A percentile compares a stretch with the other conserved stretches of the same genome.
Evolutionary conservation across 345 rosid genomes (phyloP).

Genomic region (Pelargonium nanum): DNA sequence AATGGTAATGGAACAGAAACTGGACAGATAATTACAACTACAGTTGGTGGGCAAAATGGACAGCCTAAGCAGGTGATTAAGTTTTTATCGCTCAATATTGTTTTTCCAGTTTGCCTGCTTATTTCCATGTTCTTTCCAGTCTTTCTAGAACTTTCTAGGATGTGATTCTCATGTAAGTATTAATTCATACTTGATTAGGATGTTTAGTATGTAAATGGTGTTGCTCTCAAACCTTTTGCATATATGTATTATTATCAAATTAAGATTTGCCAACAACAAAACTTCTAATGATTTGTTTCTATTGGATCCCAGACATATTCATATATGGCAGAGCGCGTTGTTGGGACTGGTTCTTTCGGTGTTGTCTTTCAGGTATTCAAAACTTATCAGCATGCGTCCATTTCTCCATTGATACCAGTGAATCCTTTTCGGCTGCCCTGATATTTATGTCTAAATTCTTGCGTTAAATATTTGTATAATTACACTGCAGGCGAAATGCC

Average conservation of each 20-base stretch:
- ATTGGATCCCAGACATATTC: conserved; percentile 48
- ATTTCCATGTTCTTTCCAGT: neutral
- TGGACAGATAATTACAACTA: conserved; percentile 75
- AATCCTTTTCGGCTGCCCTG: neutral
- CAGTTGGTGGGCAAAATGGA: conserved; percentile 78
- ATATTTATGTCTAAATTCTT: neutral
- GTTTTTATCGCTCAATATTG: conserved; percentile 3
- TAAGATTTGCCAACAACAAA: neutral
- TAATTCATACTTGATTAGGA: neutral
- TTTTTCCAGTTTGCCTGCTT: conserved; percentile 7
- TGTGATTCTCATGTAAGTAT: neutral
- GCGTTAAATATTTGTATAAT: conserved; percentile 2
- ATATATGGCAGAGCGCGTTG: conserved; percentile 74
- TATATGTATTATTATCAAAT: too few species aligned
- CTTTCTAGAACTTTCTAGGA: neutral
- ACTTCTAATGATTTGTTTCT: conserved; percentile 7
- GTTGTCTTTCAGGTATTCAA: conserved; percentile 71
- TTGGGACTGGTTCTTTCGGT: conserved; percentile 89
- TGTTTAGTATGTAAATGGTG: neutral
- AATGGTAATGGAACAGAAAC: conserved; percentile 76
- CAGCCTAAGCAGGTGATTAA: conserved; percentile 80
- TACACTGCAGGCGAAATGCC: conserved; percentile 59
- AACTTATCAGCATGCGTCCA: neutral
- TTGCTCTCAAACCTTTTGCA: neutral
- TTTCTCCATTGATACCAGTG: neutral